Evolutionary conservation across 2,329 filamentous ascomycete species (phyloP).

Genomic region (Arthrinium puccinioides): DNA sequence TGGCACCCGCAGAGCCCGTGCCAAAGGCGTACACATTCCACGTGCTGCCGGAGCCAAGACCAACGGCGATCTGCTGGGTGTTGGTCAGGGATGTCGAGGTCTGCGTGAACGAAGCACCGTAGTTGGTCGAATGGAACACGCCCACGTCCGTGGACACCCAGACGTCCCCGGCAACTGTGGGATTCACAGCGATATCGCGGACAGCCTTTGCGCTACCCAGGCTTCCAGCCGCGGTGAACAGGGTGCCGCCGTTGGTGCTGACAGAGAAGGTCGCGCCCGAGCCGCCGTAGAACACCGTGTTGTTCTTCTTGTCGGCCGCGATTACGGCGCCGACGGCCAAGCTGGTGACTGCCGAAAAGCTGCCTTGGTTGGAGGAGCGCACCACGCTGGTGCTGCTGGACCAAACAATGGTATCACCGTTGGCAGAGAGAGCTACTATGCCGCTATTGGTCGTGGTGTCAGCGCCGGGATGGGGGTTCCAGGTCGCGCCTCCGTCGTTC

Average conservation of each 20-base stretch:
- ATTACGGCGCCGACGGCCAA: constrained; percentile 39
- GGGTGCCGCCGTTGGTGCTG: constrained; percentile 38
- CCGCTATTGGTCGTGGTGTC: constrained; percentile 36
- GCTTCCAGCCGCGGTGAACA: constrained; percentile 33
- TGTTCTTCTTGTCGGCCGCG: constrained; percentile 46
- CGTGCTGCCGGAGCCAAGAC: constrained; percentile 26
- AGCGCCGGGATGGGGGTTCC: constrained; percentile 39
- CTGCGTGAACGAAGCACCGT: constrained; percentile 37
- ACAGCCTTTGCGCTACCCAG: constrained; percentile 35
- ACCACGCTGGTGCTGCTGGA: constrained; percentile 35
- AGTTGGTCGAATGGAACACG: constrained; percentile 46
- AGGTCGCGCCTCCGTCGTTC: constrained; percentile 40
- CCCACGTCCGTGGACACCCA: constrained; percentile 48
- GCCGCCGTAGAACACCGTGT: constrained; percentile 44
- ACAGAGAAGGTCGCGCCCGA: constrained; percentile 40
- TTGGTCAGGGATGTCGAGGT: constrained; percentile 27
- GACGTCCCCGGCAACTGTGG: constrained; percentile 51
- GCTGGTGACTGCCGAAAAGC: constrained; percentile 36
- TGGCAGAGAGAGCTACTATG: constrained; percentile 41
- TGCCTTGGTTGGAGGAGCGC: constrained; percentile 30
- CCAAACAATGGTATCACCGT: constrained; percentile 42
- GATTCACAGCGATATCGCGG: constrained; percentile 49
- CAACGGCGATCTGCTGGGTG: constrained; percentile 36
- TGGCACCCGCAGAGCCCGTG: constrained; percentile 30
- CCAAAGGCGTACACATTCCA: constrained; percentile 44